Conservation (phyloP, 139 green algal genomes). For the Chlamydomonas asymmetrica region DNA sequence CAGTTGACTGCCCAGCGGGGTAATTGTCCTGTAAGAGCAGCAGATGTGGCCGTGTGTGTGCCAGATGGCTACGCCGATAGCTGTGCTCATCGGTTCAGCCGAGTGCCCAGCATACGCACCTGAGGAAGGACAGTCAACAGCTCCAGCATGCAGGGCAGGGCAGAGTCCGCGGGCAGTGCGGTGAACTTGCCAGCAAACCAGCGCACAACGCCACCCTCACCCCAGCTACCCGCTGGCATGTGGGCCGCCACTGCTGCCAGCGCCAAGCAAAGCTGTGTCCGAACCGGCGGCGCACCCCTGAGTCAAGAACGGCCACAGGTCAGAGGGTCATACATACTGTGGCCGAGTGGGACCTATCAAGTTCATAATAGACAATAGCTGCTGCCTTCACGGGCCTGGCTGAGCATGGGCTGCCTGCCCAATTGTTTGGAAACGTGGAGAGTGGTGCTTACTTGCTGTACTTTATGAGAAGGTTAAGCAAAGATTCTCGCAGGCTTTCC, state of each 20-base stretch:
- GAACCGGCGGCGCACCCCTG: constrained; percentile 58
- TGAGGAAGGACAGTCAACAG: constrained; percentile 86
- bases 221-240: constrained; percentile 69
- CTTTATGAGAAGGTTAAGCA: constrained; percentile 76
- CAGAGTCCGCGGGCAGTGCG: constrained; percentile 22
- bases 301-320: too few relatives aligned
- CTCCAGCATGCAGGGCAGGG: constrained; percentile 83
- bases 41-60: too few relatives aligned
- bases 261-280: constrained; percentile 89
- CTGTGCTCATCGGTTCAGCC: too few relatives aligned
- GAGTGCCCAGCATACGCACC: too few relatives aligned
- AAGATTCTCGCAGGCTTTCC: constrained; percentile 65
- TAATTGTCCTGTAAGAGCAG: too few relatives aligned
- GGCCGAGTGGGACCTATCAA: constrained; percentile 4
- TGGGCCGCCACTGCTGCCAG: constrained; percentile 80
- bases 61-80: too few relatives aligned
- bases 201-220: constrained; percentile 40
- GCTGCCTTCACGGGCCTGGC: too few relatives aligned
- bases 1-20: too few relatives aligned
- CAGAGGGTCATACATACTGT: background rate
- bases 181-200: constrained; percentile 59
- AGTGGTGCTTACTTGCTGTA: constrained; percentile 55
- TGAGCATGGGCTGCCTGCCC: too few relatives aligned
- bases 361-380: too few relatives aligned
- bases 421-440: too few relatives aligned